Evolutionary conservation across 2,329 filamentous ascomycete species (phyloP).

Genomic region (Alternaria infectoria): DNA sequence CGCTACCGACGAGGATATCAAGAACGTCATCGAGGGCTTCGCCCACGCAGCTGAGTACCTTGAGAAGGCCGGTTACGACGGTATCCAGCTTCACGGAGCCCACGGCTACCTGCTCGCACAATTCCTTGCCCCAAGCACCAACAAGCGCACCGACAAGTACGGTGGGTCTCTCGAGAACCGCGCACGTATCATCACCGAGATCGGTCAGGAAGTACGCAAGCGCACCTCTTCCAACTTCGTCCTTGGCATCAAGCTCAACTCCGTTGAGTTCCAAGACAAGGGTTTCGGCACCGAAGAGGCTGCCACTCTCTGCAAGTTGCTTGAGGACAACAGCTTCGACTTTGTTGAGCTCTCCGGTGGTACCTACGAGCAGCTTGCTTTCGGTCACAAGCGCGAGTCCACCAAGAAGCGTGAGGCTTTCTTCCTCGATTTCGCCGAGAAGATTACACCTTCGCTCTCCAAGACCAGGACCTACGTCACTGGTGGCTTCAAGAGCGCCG

Average conservation of each 20-base stretch:
- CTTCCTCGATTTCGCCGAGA: constrained; percentile 66
- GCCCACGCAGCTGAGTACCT: constrained; percentile 67
- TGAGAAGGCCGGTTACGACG: constrained; percentile 66
- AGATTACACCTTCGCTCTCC: constrained; percentile 60
- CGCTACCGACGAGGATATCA: constrained; percentile 62
- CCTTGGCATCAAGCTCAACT: constrained; percentile 65
- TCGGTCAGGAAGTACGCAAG: constrained; percentile 47
- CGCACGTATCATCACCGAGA: constrained; percentile 50
- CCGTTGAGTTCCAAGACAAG: constrained; percentile 61
- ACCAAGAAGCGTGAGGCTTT: constrained; percentile 64
- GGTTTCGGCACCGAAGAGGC: constrained; percentile 61
- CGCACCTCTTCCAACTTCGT: constrained; percentile 51
- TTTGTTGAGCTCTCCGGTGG: constrained; percentile 67
- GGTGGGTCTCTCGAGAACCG: constrained; percentile 54
- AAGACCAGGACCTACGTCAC: constrained; percentile 66
- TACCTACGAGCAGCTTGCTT: constrained; percentile 63
- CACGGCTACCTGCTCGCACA: constrained; percentile 56
- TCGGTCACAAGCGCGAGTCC: constrained; percentile 60
- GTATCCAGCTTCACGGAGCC: constrained; percentile 55
- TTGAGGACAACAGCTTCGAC: constrained; percentile 60
- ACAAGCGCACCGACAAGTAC: constrained; percentile 53
- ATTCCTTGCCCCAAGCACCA: constrained; percentile 52
- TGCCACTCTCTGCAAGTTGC: constrained; percentile 53
- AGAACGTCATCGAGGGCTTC: constrained; percentile 64
- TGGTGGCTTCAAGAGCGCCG: constrained; percentile 62